A percentile compares a stretch with the other conserved stretches of the same genome.
Evolutionary conservation across 2,329 filamentous ascomycete genomes (phyloP).

Genomic region (Coniochaeta ligniaria): DNA sequence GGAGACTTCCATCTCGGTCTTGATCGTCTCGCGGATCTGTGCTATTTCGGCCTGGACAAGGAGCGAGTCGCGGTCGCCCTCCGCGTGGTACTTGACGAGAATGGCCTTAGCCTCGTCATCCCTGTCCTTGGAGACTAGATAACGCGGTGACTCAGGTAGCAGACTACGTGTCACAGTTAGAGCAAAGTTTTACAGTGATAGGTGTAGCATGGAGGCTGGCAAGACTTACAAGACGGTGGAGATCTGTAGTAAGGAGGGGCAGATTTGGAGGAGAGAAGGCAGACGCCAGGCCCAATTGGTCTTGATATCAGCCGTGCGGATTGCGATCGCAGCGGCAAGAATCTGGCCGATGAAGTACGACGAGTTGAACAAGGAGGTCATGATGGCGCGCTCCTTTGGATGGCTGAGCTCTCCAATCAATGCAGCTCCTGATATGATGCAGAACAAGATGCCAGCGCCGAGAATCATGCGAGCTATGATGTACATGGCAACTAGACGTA

Average conservation of each 20-base stretch:
- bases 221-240: conserved; percentile 25
- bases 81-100: conserved; percentile 44
- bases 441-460: conserved; percentile 52
- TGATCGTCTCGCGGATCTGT: conserved; percentile 41
- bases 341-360: conserved; percentile 48
- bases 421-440: conserved; percentile 51
- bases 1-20: conserved; percentile 33
- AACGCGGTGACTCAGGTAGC: conserved; percentile 51
- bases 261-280: conserved; percentile 38
- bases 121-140: conserved; percentile 44
- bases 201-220: background rate
- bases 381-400: conserved; percentile 50
- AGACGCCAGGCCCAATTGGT: conserved; percentile 35
- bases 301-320: conserved; percentile 34
- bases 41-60: conserved; percentile 39
- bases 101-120: conserved; percentile 41
- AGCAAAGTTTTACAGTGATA: background rate
- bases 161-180: conserved; percentile 7
- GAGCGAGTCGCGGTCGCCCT: conserved; percentile 32
- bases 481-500: conserved; percentile 39
- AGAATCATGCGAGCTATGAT: conserved; percentile 52
- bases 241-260: conserved; percentile 33
- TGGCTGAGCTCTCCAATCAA: conserved; percentile 53
- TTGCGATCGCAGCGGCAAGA: conserved; percentile 40
- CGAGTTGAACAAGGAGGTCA: conserved; percentile 55